Evolutionary conservation across 805 yeast genomes (phyloP), one percentile per base, ranked within the genome.

Genomic region (Spathaspora girioi): DNA sequence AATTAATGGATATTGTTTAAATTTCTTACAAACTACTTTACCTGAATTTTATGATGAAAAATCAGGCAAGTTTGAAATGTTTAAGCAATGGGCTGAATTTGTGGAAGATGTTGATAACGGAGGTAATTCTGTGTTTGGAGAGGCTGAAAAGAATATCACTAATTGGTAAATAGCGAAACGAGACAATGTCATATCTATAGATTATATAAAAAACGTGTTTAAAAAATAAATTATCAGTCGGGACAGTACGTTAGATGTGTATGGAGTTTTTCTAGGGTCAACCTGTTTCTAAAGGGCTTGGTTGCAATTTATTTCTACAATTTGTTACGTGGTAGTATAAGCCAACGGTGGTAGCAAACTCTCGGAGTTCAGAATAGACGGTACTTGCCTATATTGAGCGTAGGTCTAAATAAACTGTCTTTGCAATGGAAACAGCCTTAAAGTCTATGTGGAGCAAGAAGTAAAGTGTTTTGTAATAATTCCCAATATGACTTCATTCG

Each of bases 61-160:
- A 10, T 58, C 66, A 10, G 67, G 73, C 2, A 69, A 76, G 70
- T 70, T 59, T 75, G 83, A 65, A 73, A 73, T 69, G 58, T 61
- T 62, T 45, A 60, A 59, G 10, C 73, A 80, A 63, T 71, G 77
- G 73, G 73, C 68, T 32, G 70, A 72, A 29, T 62, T 59, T 46
- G 72, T 72, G 10, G 64, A 64, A 15, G 70, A 60, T 26, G 62
- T 63, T 7, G 77, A 73, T 47, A 73, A 73, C 47, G 81, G 76
- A 7, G 81, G 80, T 14, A 80, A 79, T 51, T 83, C 84, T 43
- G 86, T 91, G 11, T 92, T 93, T 65, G 97, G 98, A 1, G 99
- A 93, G 68, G 96, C 96, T 14, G 96, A 88, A 64, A 92, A 69
- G 57, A 70, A 88, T 64, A 92, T 94, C 47, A 90, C 98, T 29